phyloP scores from a whole-genome alignment of 371 early-diverging fungal genomes.

The Mucor irregularis region DNA sequence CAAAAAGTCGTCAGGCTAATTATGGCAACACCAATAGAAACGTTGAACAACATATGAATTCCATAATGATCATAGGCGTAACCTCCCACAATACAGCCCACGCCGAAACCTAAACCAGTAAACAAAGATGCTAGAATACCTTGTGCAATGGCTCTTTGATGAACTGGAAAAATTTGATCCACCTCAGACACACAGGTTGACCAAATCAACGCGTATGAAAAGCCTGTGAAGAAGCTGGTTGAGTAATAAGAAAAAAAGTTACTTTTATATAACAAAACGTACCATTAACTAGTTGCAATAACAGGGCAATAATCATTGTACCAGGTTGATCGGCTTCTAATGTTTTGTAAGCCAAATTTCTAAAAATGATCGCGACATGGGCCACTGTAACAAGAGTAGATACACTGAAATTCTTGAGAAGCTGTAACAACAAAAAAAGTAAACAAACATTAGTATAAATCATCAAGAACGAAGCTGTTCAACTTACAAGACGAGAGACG shows the following conservation, averaged over 20 bases:
- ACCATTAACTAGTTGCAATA: constrained; percentile 36
- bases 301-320: constrained; percentile 26
- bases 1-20: constrained; percentile 16
- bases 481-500: constrained; percentile 37
- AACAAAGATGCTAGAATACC: constrained; percentile 43
- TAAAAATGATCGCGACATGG: constrained; percentile 29
- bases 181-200: constrained; percentile 46
- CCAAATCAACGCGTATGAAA: constrained; percentile 42
- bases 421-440: constrained; percentile 7
- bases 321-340: constrained; percentile 20
- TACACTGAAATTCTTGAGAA: constrained; percentile 31
- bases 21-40: constrained; percentile 11
- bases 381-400: constrained; percentile 24
- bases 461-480: not conserved
- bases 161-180: constrained; percentile 38
- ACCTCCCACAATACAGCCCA: constrained; percentile 42
- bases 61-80: constrained; percentile 36
- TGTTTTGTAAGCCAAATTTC: constrained; percentile 31
- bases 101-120: constrained; percentile 40
- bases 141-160: constrained; percentile 47
- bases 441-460: not conserved
- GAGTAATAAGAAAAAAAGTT: not conserved
- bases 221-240: not conserved
- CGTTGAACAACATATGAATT: constrained; percentile 18
- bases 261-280: not conserved